These are phyloP conservation scores for Beauveria medogensis DNA, from an alignment of 2,329 filamentous ascomycete species.

Conservation along the genomic window DNA sequence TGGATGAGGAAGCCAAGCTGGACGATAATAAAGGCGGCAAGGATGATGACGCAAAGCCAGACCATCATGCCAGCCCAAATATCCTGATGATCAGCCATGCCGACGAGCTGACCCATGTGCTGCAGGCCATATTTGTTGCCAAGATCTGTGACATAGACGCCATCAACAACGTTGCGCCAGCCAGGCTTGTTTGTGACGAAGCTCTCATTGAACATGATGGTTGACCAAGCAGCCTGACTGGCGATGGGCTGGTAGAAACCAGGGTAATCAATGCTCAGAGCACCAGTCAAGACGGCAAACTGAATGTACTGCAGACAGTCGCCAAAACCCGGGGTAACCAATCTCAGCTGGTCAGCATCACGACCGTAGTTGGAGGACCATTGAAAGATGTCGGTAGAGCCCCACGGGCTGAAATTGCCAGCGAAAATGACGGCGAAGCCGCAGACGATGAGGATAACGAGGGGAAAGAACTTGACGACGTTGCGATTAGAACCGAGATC, in stretches of 20 bases:
- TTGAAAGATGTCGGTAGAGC: slow-evolving; percentile 78
- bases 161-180: slow-evolving; percentile 64
- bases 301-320: slow-evolving; percentile 97
- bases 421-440: slow-evolving; percentile 77
- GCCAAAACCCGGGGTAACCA: slow-evolving; percentile 92
- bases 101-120: slow-evolving; percentile 69
- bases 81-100: slow-evolving; percentile 67
- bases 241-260: slow-evolving; percentile 90
- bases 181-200: slow-evolving; percentile 64
- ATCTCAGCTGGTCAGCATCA: slow-evolving; percentile 80
- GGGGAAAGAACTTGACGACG: slow-evolving; percentile 66
- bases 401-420: slow-evolving; percentile 88
- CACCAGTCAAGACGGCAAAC: slow-evolving; percentile 82
- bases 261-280: slow-evolving; percentile 78
- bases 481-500: slow-evolving; percentile 65
- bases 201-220: slow-evolving; percentile 87
- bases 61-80: slow-evolving; percentile 93
- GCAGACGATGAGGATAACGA: slow-evolving; percentile 69
- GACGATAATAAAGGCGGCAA: slow-evolving; percentile 55
- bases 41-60: slow-evolving; percentile 76
- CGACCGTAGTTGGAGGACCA: slow-evolving; percentile 98
- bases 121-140: slow-evolving; percentile 63
- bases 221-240: slow-evolving; percentile 81
- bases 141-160: slow-evolving; percentile 75
- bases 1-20: slow-evolving; percentile 70